Conservation (phyloP, 176 grass and related monocot genomes). For the Aegilops longissima region DNA sequence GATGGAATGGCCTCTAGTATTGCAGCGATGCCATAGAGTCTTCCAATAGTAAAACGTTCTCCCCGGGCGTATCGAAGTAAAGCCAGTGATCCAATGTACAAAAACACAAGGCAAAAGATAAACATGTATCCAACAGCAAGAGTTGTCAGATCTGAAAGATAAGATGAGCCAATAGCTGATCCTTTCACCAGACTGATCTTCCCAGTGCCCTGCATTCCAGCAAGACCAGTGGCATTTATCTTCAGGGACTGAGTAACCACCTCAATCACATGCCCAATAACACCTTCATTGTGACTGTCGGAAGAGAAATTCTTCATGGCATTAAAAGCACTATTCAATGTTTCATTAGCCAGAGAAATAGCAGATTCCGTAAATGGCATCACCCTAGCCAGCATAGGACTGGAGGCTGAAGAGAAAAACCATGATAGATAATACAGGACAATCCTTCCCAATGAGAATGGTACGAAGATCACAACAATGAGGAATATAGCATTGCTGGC, state of each 20-base stretch:
- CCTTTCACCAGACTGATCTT: slow-evolving; percentile 54
- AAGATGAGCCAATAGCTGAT: slow-evolving; percentile 58
- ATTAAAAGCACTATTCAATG: slow-evolving; percentile 77
- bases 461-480: slow-evolving; percentile 90
- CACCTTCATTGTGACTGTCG: slow-evolving; percentile 63
- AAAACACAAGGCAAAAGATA: slow-evolving; percentile 72
- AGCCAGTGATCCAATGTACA: slow-evolving; percentile 85
- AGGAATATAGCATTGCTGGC: slow-evolving; percentile 99
- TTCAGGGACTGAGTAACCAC: slow-evolving; percentile 77
- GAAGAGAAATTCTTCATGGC: slow-evolving; percentile 81
- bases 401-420: slow-evolving; percentile 94
- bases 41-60: slow-evolving; percentile 84
- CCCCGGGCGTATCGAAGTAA: slow-evolving; percentile 86
- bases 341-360: slow-evolving; percentile 82
- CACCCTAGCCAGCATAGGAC: slow-evolving; percentile 72
- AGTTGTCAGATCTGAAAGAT: slow-evolving; percentile 92
- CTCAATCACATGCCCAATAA: slow-evolving; percentile 74
- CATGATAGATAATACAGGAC: slow-evolving; percentile 89
- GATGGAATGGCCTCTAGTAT: slow-evolving; percentile 92
- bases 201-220: slow-evolving; percentile 50
- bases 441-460: slow-evolving; percentile 96
- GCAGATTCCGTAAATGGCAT: slow-evolving; percentile 81
- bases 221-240: slow-evolving; percentile 69
- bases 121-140: slow-evolving; percentile 92
- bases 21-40: slow-evolving; percentile 74